Base-by-base conservation (phyloP, 305 asterid species). In the Rubia balearica region DNA sequence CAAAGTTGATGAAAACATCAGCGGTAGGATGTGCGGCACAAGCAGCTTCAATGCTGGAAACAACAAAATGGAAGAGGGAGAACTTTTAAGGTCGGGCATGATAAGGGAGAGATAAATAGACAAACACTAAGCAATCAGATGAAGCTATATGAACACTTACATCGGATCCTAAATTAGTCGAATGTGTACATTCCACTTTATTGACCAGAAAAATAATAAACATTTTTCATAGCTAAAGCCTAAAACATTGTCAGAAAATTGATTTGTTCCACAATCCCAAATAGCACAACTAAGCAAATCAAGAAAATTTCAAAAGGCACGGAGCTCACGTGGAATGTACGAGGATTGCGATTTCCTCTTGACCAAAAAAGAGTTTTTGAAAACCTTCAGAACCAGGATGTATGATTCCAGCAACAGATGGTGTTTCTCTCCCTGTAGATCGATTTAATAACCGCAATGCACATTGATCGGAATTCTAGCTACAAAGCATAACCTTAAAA, bases 341-440 rank as follows among this genome's bases (percentile, higher is more conserved):
- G 38, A 92, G 96, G 73, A 87, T 90, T 67, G 94, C 96, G 5
- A 90, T 89, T 78, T 89, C 96, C 80, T 90, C 99, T 77, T 95
- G 98, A 67, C 99, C 98, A 62, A 95, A 95, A 81, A 95, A 95
- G 66, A 95, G 89, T 71, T 95, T 95, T 85, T 95, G 99, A 83
- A 95, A 95, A 53, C 99, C 99, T 86, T 95, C 99, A 46, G 98
- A 85, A 81, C 99, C 99, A 67, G 99, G 99, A 83, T 90, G 92
- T 71, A 91, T 86, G 63, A 95, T 91, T 81, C 99, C 98, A 60
- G 99, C 97, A 78, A 95, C 97, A 64, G 98, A 95, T 73, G 99
- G 98, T 9, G 90, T 88, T 81, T 89, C 97, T 73, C 96, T 87
- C 72, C 96, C 98, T 95, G 83, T 68, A 75, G 56, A 70, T 21